Evolutionary conservation across 768 basidiomycete species (phyloP).

Genomic region (Suillus variegatus): DNA sequence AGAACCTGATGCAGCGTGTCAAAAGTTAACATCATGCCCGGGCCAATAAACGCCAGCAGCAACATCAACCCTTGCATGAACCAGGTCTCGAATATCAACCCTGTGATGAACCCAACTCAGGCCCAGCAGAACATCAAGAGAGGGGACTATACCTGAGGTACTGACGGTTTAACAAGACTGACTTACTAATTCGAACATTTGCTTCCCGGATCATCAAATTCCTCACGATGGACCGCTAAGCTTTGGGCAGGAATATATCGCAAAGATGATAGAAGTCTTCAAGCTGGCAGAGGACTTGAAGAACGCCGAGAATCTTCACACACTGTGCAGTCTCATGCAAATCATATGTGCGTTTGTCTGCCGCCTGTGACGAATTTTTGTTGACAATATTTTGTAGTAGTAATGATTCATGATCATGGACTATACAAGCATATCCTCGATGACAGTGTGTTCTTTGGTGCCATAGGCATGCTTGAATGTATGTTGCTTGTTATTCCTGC

Average conservation of each 20-base stretch:
- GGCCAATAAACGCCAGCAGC: no score
- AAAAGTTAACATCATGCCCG: no score
- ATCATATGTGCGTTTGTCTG: constrained; percentile 71
- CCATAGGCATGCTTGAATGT: constrained; percentile 98
- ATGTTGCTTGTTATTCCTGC: constrained; percentile 31
- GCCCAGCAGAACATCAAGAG: not conserved
- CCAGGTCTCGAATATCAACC: constrained; percentile 24
- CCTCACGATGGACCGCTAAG: constrained; percentile 15
- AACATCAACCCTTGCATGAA: constrained; percentile 16
- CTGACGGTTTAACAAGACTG: no score
- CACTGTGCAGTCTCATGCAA: constrained; percentile 90
- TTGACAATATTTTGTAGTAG: constrained; percentile 54
- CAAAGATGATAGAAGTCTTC: constrained; percentile 81
- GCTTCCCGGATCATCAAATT: not conserved
- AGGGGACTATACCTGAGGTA: no score
- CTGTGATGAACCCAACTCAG: constrained; percentile 12
- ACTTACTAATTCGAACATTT: no score
- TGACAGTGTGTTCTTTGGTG: constrained; percentile 89
- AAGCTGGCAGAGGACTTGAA: constrained; percentile 92
- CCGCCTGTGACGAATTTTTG: not conserved
- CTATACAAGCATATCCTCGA: constrained; percentile 95
- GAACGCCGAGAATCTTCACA: constrained; percentile 86
- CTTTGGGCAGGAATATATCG: constrained; percentile 75
- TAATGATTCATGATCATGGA: constrained; percentile 92
- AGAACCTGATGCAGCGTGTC: no score